Conservation (phyloP, 2,329 filamentous ascomycete species). For the Fusarium concolor region DNA sequence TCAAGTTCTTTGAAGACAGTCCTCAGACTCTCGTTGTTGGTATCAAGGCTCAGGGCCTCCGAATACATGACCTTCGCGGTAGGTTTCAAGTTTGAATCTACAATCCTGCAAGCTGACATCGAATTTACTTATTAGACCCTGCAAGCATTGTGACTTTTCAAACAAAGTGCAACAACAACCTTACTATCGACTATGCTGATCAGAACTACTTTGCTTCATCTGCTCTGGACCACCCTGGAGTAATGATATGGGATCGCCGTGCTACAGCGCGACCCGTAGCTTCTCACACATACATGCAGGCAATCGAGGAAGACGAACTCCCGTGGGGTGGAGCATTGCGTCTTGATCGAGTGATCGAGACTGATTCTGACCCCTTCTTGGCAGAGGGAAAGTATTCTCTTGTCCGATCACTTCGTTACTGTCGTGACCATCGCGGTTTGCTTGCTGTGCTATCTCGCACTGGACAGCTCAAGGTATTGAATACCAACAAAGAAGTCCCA, state of each 20-base stretch:
- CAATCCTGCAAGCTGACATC: not conserved
- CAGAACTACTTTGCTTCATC: conserved; percentile 88
- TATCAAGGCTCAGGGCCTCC: conserved; percentile 78
- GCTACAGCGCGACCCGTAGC: conserved; percentile 65
- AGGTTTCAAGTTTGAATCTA: conserved; percentile 31
- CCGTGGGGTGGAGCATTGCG: conserved; percentile 72
- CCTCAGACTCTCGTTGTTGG: conserved; percentile 81
- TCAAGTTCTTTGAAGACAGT: conserved; percentile 83
- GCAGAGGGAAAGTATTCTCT: conserved; percentile 69
- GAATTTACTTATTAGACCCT: conserved; percentile 52
- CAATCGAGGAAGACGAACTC: conserved; percentile 69
- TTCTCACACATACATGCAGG: conserved; percentile 66
- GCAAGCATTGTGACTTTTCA: conserved; percentile 68
- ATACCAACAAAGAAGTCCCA: conserved; percentile 66
- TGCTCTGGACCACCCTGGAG: conserved; percentile 76
- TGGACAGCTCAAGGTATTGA: conserved; percentile 71
- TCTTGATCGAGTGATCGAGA: conserved; percentile 67
- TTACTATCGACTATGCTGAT: conserved; percentile 83
- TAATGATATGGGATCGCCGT: conserved; percentile 83
- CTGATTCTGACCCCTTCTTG: conserved; percentile 62
- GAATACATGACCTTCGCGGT: conserved; percentile 85
- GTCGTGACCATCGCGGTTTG: conserved; percentile 70
- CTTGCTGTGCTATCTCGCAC: conserved; percentile 71
- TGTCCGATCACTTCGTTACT: conserved; percentile 72
- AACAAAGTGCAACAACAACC: conserved; percentile 75